These are phyloP conservation scores for Xylaria intraflava DNA, from an alignment of 495 filamentous ascomycete species.

Conservation along the genomic window DNA sequence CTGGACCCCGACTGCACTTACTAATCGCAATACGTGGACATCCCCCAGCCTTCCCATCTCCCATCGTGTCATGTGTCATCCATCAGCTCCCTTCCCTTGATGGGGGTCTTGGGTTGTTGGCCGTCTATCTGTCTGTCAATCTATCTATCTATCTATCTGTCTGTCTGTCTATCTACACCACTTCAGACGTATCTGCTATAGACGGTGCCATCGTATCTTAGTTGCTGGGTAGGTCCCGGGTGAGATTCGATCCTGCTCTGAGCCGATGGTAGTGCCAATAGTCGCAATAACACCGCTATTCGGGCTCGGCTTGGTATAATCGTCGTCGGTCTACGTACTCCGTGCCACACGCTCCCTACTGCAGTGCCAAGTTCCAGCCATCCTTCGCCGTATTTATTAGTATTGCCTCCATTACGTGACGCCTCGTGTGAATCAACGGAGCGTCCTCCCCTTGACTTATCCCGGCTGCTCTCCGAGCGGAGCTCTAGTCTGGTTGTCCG, in stretches of 20 bases:
- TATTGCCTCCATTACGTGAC: not conserved
- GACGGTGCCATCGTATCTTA: not conserved
- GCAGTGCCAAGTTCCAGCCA: not conserved
- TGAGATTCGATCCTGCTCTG: not conserved
- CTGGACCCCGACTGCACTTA: too few relatives aligned
- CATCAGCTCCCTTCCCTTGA: too few relatives aligned
- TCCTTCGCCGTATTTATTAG: not conserved
- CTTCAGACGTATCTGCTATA: not conserved
- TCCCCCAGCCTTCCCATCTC: too few relatives aligned
- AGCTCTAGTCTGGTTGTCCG: not conserved
- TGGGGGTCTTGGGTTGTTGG: too few relatives aligned
- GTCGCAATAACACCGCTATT: not conserved
- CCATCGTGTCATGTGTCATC: too few relatives aligned
- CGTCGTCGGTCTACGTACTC: not conserved
- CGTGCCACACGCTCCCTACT: not conserved
- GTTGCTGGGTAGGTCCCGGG: not conserved
- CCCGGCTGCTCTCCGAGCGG: not conserved
- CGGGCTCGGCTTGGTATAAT: not conserved
- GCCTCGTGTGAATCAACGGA: not conserved
- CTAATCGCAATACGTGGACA: too few relatives aligned
- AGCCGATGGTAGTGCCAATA: not conserved
- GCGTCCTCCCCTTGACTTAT: not conserved
- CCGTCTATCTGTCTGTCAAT: not conserved
- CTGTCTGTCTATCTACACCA: not conserved
- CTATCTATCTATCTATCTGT: too few relatives aligned